Conservation (phyloP, 495 filamentous ascomycete species). For the Lasiosphaeria hispida region DNA sequence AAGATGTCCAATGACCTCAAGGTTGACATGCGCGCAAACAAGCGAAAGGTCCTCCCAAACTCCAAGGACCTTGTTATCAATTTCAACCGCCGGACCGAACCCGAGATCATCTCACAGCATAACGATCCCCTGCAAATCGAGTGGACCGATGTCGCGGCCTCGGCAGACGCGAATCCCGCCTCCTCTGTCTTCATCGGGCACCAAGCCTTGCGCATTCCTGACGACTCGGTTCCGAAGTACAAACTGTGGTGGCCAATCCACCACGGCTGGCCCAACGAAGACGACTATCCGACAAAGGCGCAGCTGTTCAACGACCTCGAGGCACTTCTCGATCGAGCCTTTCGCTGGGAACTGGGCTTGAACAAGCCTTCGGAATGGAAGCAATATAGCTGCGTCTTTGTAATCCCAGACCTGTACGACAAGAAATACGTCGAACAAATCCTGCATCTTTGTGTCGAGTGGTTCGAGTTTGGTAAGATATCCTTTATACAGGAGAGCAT, state of each 20-base stretch:
- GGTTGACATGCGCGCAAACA: constrained; percentile 84
- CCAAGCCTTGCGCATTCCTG: constrained; percentile 78
- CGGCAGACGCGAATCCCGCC: constrained; percentile 50
- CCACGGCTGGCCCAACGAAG: constrained; percentile 84
- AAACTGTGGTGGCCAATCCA: constrained; percentile 89
- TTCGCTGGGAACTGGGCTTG: constrained; percentile 77
- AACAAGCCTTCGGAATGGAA: constrained; percentile 75
- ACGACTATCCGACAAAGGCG: constrained; percentile 74
- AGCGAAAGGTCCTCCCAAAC: constrained; percentile 88
- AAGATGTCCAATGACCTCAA: constrained; percentile 85
- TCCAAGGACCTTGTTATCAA: constrained; percentile 92
- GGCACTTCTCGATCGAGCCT: constrained; percentile 78
- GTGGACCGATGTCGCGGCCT: constrained; percentile 78
- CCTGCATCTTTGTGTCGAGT: constrained; percentile 79
- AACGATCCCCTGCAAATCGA: constrained; percentile 91
- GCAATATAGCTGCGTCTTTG: constrained; percentile 89
- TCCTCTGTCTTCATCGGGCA: constrained; percentile 78
- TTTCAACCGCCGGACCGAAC: constrained; percentile 76
- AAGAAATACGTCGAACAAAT: constrained; percentile 82
- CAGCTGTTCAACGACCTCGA: constrained; percentile 83
- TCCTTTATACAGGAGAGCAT: constrained; percentile 95
- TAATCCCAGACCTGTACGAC: constrained; percentile 96
- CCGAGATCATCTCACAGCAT: constrained; percentile 86
- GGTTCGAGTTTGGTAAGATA: constrained; percentile 81
- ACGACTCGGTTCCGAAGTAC: constrained; percentile 84